These are phyloP conservation scores for Mycena galopus DNA, from an alignment of 768 basidiomycete genomes.

Conservation along the genomic window DNA sequence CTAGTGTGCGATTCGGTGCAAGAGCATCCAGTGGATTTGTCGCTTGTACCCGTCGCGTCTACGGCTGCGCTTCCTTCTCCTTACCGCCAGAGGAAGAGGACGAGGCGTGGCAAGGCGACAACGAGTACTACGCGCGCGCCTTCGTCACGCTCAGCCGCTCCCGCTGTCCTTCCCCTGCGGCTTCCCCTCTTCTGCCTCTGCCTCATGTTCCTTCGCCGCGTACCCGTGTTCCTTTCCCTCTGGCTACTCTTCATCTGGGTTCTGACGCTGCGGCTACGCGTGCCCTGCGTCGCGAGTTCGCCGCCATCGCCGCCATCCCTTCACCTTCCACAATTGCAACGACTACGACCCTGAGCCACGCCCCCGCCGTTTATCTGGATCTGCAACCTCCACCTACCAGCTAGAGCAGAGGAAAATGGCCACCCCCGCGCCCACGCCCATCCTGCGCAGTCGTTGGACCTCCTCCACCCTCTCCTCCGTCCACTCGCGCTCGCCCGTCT, in stretches of 20 bases:
- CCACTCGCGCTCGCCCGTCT: constrained; percentile 11
- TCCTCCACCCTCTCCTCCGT: constrained; percentile 53
- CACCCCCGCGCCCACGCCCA: not conserved
- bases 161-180: constrained; percentile 1
- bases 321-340: no score
- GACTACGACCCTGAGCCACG: no score
- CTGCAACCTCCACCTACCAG: not conserved
- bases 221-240: no score
- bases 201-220: no score
- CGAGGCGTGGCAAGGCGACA: constrained; percentile 7
- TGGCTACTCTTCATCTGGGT: no score
- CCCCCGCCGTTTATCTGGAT: no score
- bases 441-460: constrained; percentile 65
- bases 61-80: not conserved
- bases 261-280: no score
- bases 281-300: constrained; percentile 13
- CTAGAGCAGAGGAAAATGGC: no score
- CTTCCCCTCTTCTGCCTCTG: not conserved
- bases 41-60: not conserved
- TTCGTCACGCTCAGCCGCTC: constrained; percentile 18
- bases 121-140: constrained; percentile 23
- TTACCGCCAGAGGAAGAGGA: not conserved
- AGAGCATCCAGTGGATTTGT: constrained; percentile 24
- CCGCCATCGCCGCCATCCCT: constrained; percentile 2
- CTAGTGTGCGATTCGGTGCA: constrained; percentile 14